Base-by-base conservation (phyloP, 139 green algal species). In the Chlorella sp. region DNA sequence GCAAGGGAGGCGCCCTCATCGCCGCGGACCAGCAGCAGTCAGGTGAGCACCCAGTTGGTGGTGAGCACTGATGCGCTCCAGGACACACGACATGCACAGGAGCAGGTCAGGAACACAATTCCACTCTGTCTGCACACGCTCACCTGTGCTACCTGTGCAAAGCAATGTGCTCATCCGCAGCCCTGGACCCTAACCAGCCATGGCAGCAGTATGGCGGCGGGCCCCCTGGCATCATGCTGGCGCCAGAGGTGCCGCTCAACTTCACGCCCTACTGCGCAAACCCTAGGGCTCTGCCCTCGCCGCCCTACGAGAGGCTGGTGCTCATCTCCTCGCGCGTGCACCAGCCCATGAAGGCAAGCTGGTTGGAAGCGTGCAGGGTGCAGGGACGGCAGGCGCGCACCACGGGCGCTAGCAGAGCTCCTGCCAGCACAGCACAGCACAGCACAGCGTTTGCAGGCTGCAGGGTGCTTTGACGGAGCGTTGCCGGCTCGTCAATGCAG, bases 281-380 rank as follows among this genome's bases (percentile, higher is more conserved):
- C 61, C 73, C 78, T 5, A 50, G 78, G 24, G 55, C 76, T 20
- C 29, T 32, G 3, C 50, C 24, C 0, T 67, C 76, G 1, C 73
- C 78, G 26, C 73, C 74, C 20, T 83, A 80, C 59, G 73, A 80
- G 55, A 69, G 78, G 2, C 59, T 83, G 69, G 42, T 80, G 34
- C 73, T 83, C 3, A 69, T 83, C 17, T 83, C 78, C 6, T 80
- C 73, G 1, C 77, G 77, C n/a, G 68, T 83, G 26, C 35, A 70
- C 55, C 60, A 83, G 24, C 31, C 72, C 4, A 67, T 75, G 23
- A 34, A 65, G 71, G 76, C 42, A 55, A 55, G 17, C 42, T 55
- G 10, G 10, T 55, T 55, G 10, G 42, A 55, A 55, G 17, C 17
- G 42, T 26, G 17, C 10, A 55, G 10, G 42, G 10, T 55, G 10